Evolutionary conservation across 2,329 filamentous ascomycete species (phyloP).

Genomic region (Pseudonectria foliicola): DNA sequence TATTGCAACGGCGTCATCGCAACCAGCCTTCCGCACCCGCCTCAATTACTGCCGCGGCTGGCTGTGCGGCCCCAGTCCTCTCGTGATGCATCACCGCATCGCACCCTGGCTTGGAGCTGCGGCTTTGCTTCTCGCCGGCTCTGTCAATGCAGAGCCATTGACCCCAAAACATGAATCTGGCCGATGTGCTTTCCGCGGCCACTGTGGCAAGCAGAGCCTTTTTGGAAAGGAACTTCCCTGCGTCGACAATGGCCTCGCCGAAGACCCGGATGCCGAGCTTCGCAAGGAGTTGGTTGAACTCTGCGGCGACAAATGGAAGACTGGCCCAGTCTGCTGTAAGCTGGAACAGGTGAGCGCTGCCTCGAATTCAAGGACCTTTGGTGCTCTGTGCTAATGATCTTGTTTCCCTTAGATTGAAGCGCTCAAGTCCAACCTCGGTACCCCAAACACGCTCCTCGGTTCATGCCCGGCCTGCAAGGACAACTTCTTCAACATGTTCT

Average conservation of each 20-base stretch:
- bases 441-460: slow-evolving; percentile 81
- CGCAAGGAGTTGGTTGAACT: slow-evolving; percentile 74
- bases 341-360: slow-evolving; percentile 58
- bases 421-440: slow-evolving; percentile 76
- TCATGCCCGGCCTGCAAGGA: slow-evolving; percentile 95
- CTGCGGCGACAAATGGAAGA: slow-evolving; percentile 81
- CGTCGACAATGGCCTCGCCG: slow-evolving; percentile 79
- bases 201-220: slow-evolving; percentile 84
- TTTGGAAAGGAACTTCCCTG: slow-evolving; percentile 89
- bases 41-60: slow-evolving; percentile 6
- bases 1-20: no score
- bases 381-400: slow-evolving; percentile 6
- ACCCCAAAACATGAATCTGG: slow-evolving; percentile 73
- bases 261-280: slow-evolving; percentile 63
- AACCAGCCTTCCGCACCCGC: slow-evolving; percentile 10
- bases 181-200: slow-evolving; percentile 81
- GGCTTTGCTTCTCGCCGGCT: slow-evolving; percentile 22
- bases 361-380: slow-evolving; percentile 9
- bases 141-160: slow-evolving; percentile 21
- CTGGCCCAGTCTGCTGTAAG: slow-evolving; percentile 78
- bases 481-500: slow-evolving; percentile 98
- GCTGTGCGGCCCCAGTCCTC: slow-evolving; percentile 13
- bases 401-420: slow-evolving; percentile 57
- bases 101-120: slow-evolving; percentile 25
- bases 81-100: slow-evolving; percentile 27